Base-by-base conservation (phyloP, 2,329 filamentous ascomycete genomes). In the Thermomyces lanuginosus region DNA sequence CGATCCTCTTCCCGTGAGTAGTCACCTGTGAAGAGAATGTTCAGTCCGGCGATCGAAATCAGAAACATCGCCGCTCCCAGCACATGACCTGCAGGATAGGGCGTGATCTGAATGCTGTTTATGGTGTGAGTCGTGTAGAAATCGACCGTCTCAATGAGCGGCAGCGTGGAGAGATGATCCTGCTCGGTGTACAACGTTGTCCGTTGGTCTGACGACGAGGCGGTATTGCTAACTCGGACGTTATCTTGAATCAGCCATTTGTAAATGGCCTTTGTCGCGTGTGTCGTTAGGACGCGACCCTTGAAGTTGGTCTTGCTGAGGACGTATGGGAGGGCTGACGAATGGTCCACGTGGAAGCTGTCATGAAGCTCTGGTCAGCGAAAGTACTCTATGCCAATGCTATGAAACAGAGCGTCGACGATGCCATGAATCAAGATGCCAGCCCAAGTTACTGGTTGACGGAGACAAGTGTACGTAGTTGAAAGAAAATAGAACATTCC, bases 171-270 rank as follows among this genome's bases (percentile, higher is more conserved):
- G 15, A 92, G 65, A 53, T 95, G 84, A 47, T 98, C 89, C 41
- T 86, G 76, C 55, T 98, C 89, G 1, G 82, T 93, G 51, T 93
- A 98, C 23, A 95, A 72, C 21, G 69, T 64, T 13, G 69, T 68
- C 37, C 68, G 62, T 36, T 70, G 67, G 41, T 72, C 67, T 2
- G 69, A 69, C 4, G 66, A 69, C 26, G 66, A 69, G 2, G 65
- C 62, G 16, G 46, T 81, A 64, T 63, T 89, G 66, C 44, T 79
- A 16, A 98, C 84, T 32, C 89, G 76, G 22, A 98, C 81, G 39
- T 83, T 92, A 55, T 98, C 89, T 53, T 92, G 83, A 36, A 95
- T 93, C 27, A 95, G 72, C 86, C 89, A 95, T 58, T 95, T 95
- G 68, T 98, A 98, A 50, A 98, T 98, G 42, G 89, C 89, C 55